phyloP scores from a whole-genome alignment of 2,329 filamentous ascomycete genomes.

The Salinomyces thailandicus region DNA sequence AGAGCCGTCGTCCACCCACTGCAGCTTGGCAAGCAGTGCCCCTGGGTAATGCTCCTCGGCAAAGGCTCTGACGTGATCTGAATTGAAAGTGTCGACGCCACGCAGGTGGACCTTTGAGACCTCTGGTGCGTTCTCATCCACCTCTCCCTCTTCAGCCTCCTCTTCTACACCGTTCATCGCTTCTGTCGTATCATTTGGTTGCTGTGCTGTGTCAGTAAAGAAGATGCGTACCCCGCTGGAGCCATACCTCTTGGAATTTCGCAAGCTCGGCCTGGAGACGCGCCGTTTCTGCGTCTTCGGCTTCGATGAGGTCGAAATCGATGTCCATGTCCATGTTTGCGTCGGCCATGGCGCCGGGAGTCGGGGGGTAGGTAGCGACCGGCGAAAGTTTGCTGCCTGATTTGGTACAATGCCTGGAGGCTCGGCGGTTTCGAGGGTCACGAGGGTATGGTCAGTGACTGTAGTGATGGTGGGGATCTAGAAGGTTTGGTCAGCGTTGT shows the following conservation, averaged over 20 bases:
- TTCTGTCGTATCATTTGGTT: constrained; percentile 10
- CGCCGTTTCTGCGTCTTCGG: constrained; percentile 22
- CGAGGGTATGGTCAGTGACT: too few species aligned
- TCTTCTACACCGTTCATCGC: constrained; percentile 20
- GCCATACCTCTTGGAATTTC: constrained; percentile 17
- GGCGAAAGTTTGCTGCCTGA: constrained; percentile 4
- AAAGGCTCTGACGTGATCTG: constrained; percentile 68
- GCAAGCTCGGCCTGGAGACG: constrained; percentile 22
- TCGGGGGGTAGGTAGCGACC: background rate
- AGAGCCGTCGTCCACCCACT: constrained; percentile 93
- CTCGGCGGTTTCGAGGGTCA: too few species aligned
- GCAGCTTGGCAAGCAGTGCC: constrained; percentile 34
- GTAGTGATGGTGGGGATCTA: too few species aligned
- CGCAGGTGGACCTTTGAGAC: constrained; percentile 66
- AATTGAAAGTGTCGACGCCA: constrained; percentile 72
- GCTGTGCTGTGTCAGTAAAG: constrained; percentile 1
- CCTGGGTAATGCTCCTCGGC: constrained; percentile 47
- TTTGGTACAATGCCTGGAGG: too few species aligned
- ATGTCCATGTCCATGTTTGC: constrained; percentile 24
- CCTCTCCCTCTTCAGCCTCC: constrained; percentile 24
- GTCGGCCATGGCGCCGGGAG: background rate
- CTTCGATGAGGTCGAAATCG: constrained; percentile 19
- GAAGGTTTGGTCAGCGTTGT: too few species aligned
- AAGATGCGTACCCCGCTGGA: too few species aligned
- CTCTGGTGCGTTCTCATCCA: constrained; percentile 16